Evolutionary conservation across 2,329 filamentous ascomycete species (phyloP).

Genomic region (Claviceps pusilla): DNA sequence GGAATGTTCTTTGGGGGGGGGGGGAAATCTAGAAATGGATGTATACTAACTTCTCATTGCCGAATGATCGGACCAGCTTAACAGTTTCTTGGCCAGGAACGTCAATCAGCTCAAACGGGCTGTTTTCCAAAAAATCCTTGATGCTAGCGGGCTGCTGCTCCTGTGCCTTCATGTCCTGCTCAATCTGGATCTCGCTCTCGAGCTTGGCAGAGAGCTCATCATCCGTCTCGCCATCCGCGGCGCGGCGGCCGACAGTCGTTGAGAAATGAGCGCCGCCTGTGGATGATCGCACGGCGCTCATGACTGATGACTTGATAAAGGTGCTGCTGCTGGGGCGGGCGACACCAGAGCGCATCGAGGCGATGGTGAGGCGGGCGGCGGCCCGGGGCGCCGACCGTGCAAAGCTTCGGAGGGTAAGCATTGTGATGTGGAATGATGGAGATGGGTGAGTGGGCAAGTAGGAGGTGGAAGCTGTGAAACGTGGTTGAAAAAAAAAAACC

Average conservation of each 20-base stretch:
- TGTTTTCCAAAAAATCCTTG: conserved; percentile 77
- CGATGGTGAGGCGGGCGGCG: conserved; percentile 40
- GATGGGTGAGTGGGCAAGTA: conserved; percentile 4
- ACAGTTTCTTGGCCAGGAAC: conserved; percentile 76
- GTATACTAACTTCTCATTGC: conserved; percentile 63
- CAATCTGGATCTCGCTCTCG: conserved; percentile 66
- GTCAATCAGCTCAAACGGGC: conserved; percentile 71
- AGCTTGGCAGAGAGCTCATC: conserved; percentile 77
- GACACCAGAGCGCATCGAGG: conserved; percentile 32
- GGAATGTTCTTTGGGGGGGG: too few species aligned
- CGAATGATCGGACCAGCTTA: conserved; percentile 64
- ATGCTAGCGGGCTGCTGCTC: conserved; percentile 62
- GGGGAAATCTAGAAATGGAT: too few species aligned
- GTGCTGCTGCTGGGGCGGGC: conserved; percentile 34
- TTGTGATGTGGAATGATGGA: conserved; percentile 17
- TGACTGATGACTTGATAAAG: conserved; percentile 29
- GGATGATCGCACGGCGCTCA: conserved; percentile 17
- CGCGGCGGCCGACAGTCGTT: conserved; percentile 25
- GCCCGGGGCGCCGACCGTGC: conserved; percentile 53
- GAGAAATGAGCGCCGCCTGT: conserved; percentile 35
- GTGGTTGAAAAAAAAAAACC: too few species aligned
- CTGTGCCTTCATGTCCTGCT: conserved; percentile 62
- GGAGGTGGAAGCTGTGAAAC: conserved; percentile 1
- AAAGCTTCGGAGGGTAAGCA: conserved; percentile 55
- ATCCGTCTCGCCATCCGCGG: conserved; percentile 40